Percentiles rank a stretch among this genome's conserved stretches.
These are phyloP conservation scores for Capsicum baccatum DNA, from an alignment of 257 asterid species.

Conservation along the genomic window DNA sequence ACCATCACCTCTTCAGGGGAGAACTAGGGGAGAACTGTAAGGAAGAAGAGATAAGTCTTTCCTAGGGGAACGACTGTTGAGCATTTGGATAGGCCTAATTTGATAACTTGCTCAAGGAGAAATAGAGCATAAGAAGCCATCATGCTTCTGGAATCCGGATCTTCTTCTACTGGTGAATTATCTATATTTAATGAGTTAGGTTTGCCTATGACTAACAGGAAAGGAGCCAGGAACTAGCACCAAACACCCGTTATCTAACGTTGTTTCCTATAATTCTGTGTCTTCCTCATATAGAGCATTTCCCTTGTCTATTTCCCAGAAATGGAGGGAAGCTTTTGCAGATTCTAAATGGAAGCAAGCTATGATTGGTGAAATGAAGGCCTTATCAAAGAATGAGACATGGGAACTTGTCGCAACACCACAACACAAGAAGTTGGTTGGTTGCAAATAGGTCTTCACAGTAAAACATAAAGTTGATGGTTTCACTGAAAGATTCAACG, in stretches of 20 bases:
- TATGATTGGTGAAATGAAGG: no score
- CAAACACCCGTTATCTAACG: neutral
- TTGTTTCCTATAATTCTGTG: neutral
- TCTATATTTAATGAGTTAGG: neutral
- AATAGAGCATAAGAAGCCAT: neutral
- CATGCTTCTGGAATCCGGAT: neutral
- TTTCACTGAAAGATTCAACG: no score
- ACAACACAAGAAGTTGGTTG: no score
- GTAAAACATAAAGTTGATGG: no score
- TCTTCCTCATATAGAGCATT: neutral
- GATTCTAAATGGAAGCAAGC: no score
- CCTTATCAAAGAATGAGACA: no score
- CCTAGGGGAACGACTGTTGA: neutral
- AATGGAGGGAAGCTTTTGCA: no score
- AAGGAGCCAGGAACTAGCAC: neutral
- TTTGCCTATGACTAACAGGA: neutral
- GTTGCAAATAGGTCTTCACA: no score
- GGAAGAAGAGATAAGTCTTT: neutral
- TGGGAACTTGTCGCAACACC: no score
- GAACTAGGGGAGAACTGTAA: neutral
- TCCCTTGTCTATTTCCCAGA: no score
- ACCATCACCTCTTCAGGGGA: neutral
- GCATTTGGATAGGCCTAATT: neutral
- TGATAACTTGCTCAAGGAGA: neutral
- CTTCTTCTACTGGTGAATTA: neutral